These are phyloP conservation scores for Penicillium antarcticum DNA, from an alignment of 495 filamentous ascomycete genomes.

Conservation along the genomic window DNA sequence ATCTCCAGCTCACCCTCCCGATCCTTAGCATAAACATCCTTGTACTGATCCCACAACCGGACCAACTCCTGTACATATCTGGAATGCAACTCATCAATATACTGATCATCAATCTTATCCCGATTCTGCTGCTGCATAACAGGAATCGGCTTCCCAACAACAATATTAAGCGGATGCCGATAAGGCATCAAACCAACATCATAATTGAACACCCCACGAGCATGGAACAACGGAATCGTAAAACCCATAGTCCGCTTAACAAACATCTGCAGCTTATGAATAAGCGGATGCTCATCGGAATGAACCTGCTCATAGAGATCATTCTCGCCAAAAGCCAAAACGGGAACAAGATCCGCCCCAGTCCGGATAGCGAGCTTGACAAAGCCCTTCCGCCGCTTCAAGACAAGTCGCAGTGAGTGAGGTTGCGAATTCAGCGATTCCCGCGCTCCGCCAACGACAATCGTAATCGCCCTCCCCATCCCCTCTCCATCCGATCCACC, in stretches of 20 bases:
- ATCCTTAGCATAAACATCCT: slow-evolving; percentile 75
- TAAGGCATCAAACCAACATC: slow-evolving; percentile 96
- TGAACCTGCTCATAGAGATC: slow-evolving; percentile 88
- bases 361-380: slow-evolving; percentile 88
- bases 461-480: slow-evolving; percentile 95
- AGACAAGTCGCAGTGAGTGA: slow-evolving; percentile 65
- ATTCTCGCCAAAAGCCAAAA: slow-evolving; percentile 91
- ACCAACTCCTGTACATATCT: slow-evolving; percentile 75
- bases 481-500: slow-evolving; percentile 77
- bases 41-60: slow-evolving; percentile 83
- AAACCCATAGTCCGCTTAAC: slow-evolving; percentile 87
- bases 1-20: slow-evolving; percentile 74
- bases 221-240: slow-evolving; percentile 87
- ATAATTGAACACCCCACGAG: slow-evolving; percentile 92
- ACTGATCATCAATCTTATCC: slow-evolving; percentile 59
- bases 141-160: slow-evolving; percentile 77
- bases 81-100: slow-evolving; percentile 76
- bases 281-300: slow-evolving; percentile 62
- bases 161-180: slow-evolving; percentile 78
- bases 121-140: slow-evolving; percentile 55
- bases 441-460: slow-evolving; percentile 88
- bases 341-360: slow-evolving; percentile 87
- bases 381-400: slow-evolving; percentile 85
- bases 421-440: slow-evolving; percentile 88
- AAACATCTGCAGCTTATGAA: slow-evolving; percentile 74